Evolutionary conservation across 1,284 basidiomycete species (phyloP).

Genomic region (Naganishia sp.): DNA sequence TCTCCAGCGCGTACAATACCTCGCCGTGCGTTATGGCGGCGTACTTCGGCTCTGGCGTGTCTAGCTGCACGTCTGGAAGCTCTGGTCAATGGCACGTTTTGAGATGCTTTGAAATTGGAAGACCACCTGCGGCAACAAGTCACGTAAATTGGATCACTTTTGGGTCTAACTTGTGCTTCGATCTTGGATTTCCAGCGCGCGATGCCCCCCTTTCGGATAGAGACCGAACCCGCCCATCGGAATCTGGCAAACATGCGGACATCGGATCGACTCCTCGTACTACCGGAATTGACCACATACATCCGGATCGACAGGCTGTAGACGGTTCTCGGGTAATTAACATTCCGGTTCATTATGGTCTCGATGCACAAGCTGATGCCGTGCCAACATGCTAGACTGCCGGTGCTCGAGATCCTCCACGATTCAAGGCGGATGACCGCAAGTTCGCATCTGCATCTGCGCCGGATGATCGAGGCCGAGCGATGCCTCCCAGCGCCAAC

Average conservation of each 20-base stretch:
- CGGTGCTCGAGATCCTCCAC: background rate
- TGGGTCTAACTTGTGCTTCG: constrained; percentile 13
- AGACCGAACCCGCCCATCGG: background rate
- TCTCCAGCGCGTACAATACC: background rate
- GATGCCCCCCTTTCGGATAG: constrained; percentile 11
- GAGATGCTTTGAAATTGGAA: background rate
- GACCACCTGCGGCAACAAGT: background rate
- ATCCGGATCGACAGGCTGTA: background rate
- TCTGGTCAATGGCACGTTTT: background rate
- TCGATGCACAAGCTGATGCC: background rate
- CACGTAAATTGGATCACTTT: constrained; percentile 4
- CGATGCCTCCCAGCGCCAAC: background rate
- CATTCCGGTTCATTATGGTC: background rate
- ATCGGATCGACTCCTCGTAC: background rate
- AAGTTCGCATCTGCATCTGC: background rate
- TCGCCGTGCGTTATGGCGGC: too few species aligned
- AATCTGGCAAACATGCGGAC: background rate
- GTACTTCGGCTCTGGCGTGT: background rate
- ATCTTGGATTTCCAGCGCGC: constrained; percentile 16
- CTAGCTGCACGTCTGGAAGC: background rate
- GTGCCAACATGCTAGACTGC: too few species aligned
- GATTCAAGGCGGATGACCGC: background rate
- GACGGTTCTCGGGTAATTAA: constrained; percentile 3
- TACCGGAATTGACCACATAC: background rate
- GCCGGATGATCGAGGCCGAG: background rate